Evolutionary conservation across 768 basidiomycete species (phyloP).

Genomic region (Podaxis sp.): DNA sequence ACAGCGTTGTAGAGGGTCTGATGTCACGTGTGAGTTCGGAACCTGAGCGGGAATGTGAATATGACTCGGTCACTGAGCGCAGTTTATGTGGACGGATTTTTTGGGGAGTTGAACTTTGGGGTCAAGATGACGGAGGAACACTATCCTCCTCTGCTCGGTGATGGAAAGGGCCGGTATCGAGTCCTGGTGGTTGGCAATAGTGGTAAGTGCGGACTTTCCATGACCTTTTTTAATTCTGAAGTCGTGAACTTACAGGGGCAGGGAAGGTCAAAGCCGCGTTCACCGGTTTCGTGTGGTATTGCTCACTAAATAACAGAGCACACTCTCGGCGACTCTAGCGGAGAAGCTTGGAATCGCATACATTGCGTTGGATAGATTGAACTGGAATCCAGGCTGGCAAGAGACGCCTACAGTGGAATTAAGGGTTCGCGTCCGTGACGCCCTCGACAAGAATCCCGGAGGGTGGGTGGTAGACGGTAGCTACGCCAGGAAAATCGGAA

Average conservation of each 20-base stretch:
- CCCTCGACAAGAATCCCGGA: conserved; percentile 27
- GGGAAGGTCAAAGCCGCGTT: not conserved
- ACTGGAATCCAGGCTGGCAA: conserved; percentile 53
- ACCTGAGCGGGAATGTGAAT: not conserved
- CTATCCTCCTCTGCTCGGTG: conserved; percentile 16
- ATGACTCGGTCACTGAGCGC: not conserved
- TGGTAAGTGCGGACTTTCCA: conserved; percentile 33
- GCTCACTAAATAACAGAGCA: conserved; percentile 35
- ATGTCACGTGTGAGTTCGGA: not conserved
- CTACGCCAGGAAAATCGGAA: conserved; percentile 31
- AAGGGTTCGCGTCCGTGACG: conserved; percentile 26
- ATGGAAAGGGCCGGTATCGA: conserved; percentile 44
- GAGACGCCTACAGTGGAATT: conserved; percentile 30
- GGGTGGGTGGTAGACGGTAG: conserved; percentile 61
- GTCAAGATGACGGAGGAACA: not conserved
- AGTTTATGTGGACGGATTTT: not conserved
- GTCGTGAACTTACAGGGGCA: conserved; percentile 13
- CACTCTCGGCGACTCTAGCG: conserved; percentile 45
- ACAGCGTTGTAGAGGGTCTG: not conserved
- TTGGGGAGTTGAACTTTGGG: not conserved
- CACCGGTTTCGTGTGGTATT: not conserved
- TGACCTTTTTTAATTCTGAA: conserved; percentile 12
- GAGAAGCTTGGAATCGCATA: conserved; percentile 42
- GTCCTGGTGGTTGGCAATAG: conserved; percentile 48
- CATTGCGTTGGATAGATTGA: conserved; percentile 46